Base-by-base conservation (phyloP, 768 basidiomycete genomes). In the Suillus variegatus region DNA sequence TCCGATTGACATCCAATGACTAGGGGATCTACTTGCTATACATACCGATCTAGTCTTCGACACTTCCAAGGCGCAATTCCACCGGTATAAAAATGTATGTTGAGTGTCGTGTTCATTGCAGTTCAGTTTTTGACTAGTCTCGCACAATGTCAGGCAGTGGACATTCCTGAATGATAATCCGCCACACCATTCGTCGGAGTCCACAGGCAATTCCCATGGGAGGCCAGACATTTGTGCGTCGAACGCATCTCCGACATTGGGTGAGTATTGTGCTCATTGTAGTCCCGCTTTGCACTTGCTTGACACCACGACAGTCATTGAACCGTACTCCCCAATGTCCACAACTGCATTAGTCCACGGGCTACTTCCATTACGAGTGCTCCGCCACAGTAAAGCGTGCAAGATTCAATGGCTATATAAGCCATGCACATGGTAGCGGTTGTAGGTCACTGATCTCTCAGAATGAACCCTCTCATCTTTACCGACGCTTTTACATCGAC, bases 401-500 rank as follows among this genome's bases (percentile, higher is more conserved):
- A 51, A 16, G 7, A 52, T 28, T 52, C 4, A 5, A 28, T 18
- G 28, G 1, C 28, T 52, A 52, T 52, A 32, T 28, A 52, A 18
- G 9, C 28, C 25, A 28, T 52, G 51, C 9, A 18, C 9, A 18
- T 28, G 28, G 16, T 8, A 13, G 28, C 25, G 8, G 28, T 10
- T 16, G 51, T 52, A 18, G 18, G 51, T 52, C 7, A 18, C 51
- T 32, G 51, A 18, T 28, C 51, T 28, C 4, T 32, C 16, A 28
- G 25, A 10, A 52, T 28, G 51, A 52, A 52, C 51, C 28, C 51
- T 18, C 28, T 52, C 28, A 52, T 52, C 28, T 32, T 52, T 16
- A 12, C 32, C 9, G 1, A 72, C 13, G 43, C 60, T 22, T 70
- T 63, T 18, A 52, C 67, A 32, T 67, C 68, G 0, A 60, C 71